Evolutionary conservation across 805 yeast genomes (phyloP).

Genomic region (Scheffersomyces ergatensis): DNA sequence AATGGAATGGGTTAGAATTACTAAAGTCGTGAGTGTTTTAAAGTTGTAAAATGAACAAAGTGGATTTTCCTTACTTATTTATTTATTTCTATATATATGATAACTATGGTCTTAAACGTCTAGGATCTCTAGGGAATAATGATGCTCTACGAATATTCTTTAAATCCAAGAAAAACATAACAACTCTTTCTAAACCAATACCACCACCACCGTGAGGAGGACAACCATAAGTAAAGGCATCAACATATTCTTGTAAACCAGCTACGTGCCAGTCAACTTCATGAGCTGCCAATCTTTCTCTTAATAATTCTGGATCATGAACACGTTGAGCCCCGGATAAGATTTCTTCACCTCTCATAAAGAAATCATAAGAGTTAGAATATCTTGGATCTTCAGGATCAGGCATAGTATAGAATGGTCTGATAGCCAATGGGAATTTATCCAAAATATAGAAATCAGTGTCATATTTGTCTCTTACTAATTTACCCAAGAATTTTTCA

Average conservation of each 20-base stretch:
- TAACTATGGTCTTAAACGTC: slow-evolving; percentile 76
- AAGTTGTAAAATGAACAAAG: too few relatives aligned
- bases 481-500: slow-evolving; percentile 88
- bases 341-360: slow-evolving; percentile 99
- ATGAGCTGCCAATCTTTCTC: slow-evolving; percentile 77
- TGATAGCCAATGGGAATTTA: slow-evolving; percentile 93
- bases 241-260: slow-evolving; percentile 87
- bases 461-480: slow-evolving; percentile 90
- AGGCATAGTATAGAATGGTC: slow-evolving; percentile 99
- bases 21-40: too few relatives aligned
- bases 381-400: slow-evolving; percentile 87
- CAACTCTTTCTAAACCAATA: slow-evolving; percentile 97
- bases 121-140: slow-evolving; percentile 98
- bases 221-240: slow-evolving; percentile 92
- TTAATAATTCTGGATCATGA: slow-evolving; percentile 84
- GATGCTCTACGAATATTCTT: slow-evolving; percentile 99
- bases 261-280: slow-evolving; percentile 78
- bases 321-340: slow-evolving; percentile 99
- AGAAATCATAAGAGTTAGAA: slow-evolving; percentile 98
- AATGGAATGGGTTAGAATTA: too few relatives aligned
- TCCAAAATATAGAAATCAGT: slow-evolving; percentile 98
- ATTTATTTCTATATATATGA: too few relatives aligned
- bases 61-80: too few relatives aligned
- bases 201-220: slow-evolving; percentile 99
- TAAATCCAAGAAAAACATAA: slow-evolving; percentile 95